Conservation (phyloP, 768 basidiomycete species). For the Auriscalpium orientale region DNA sequence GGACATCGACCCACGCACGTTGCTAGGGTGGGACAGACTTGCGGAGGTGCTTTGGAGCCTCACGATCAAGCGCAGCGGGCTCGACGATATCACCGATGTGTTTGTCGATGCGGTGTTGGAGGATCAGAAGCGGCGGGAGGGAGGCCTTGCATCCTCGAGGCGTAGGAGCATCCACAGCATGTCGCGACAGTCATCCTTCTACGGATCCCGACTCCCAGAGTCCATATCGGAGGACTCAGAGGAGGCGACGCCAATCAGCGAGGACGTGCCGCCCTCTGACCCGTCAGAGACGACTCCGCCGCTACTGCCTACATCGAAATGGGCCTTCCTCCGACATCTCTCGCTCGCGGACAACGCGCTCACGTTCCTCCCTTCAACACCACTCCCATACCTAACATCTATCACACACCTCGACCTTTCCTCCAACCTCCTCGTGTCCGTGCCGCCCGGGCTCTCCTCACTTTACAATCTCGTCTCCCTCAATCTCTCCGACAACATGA, state of each 20-base stretch:
- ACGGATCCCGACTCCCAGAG: constrained; percentile 43
- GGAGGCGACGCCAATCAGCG: constrained; percentile 17
- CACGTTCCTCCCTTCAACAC: constrained; percentile 68
- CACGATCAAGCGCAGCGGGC: constrained; percentile 69
- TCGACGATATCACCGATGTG: constrained; percentile 74
- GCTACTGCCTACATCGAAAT: constrained; percentile 51
- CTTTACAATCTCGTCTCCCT: constrained; percentile 83
- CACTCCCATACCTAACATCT: constrained; percentile 59
- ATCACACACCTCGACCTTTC: constrained; percentile 84
- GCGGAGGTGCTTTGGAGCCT: constrained; percentile 64
- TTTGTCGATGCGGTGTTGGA: constrained; percentile 73
- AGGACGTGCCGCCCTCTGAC: constrained; percentile 11
- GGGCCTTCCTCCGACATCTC: constrained; percentile 70
- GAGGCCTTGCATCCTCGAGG: constrained; percentile 39
- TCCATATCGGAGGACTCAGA: constrained; percentile 49
- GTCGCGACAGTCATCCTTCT: constrained; percentile 38
- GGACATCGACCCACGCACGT: constrained; percentile 74
- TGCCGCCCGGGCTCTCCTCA: constrained; percentile 68
- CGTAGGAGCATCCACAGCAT: constrained; percentile 32
- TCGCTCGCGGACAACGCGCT: constrained; percentile 75
- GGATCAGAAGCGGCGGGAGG: constrained; percentile 59
- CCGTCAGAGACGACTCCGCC: constrained; percentile 21
- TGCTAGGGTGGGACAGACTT: constrained; percentile 80
- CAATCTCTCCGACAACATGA: constrained; percentile 96
- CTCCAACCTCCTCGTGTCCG: constrained; percentile 81